These are phyloP conservation scores for Clarireedia hainanense DNA, from an alignment of 2,329 filamentous ascomycete genomes.

Conservation along the genomic window DNA sequence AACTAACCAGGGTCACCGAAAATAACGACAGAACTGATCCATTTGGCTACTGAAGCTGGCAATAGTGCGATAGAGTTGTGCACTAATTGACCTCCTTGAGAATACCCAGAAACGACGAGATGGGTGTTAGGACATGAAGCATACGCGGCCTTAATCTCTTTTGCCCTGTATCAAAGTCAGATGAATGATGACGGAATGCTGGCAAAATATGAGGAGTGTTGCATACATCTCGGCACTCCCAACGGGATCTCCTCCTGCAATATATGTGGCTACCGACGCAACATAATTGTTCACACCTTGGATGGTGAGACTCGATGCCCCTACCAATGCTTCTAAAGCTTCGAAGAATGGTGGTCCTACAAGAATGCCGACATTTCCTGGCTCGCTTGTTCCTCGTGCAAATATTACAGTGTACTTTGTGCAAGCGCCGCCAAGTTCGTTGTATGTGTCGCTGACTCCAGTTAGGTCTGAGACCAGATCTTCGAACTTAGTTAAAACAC, in stretches of 20 bases:
- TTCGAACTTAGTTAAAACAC: conserved; percentile 21
- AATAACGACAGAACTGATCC: conserved; percentile 34
- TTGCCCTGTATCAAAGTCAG: conserved; percentile 15
- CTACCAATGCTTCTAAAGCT: conserved; percentile 17
- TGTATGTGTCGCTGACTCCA: conserved; percentile 22
- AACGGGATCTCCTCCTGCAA: conserved; percentile 20
- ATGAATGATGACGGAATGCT: not conserved
- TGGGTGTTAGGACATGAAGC: conserved; percentile 32
- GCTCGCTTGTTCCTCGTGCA: conserved; percentile 40
- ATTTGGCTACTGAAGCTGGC: conserved; percentile 19
- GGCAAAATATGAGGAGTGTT: not conserved
- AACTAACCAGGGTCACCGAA: conserved; percentile 35
- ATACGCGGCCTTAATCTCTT: conserved; percentile 28
- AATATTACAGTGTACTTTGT: conserved; percentile 37
- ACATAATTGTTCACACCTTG: conserved; percentile 29
- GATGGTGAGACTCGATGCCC: conserved; percentile 15
- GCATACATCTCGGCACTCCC: conserved; percentile 24
- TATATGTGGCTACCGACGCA: conserved; percentile 26
- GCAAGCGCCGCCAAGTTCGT: conserved; percentile 19
- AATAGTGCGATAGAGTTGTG: conserved; percentile 33
- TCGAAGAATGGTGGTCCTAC: conserved; percentile 29
- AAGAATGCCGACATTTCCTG: conserved; percentile 37
- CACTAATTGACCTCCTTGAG: conserved; percentile 38
- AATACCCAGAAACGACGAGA: conserved; percentile 35
- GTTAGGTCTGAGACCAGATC: conserved; percentile 15